Base-by-base conservation (phyloP, 257 asterid species). In the Coffea eugenioides region DNA sequence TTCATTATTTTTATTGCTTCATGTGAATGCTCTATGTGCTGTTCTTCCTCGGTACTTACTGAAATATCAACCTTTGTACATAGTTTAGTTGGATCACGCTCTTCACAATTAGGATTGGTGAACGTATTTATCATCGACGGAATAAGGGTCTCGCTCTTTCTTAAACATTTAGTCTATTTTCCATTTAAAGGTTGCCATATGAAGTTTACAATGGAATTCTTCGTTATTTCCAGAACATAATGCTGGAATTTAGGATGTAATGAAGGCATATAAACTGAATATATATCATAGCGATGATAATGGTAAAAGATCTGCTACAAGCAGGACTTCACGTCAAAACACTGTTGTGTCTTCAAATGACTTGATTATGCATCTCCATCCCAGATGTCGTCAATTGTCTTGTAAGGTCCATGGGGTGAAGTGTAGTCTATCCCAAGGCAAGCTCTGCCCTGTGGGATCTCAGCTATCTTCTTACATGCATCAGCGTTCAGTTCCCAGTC, bases 401-500 rank as follows among this genome's bases (percentile, higher is more conserved):
- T 89, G 85, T 86, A 91, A 84, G 93, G 95, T 16, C 97, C 97
- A 81, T 83, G 18, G 20, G 52, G 76, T 23, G 95, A 91, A 39
- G 90, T 89, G 87, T 85, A 91, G 78, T 89, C 91, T 78, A 43
- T 11, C 14, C 95, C 92, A 82, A 81, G 89, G 83, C 88, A 85
- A 27, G 83, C 88, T 84, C 91, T 92, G 27, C 59, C 71, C 74
- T 93, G 97, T 51, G 89, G 86, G 57, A 88, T 93, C 80, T 84
- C 87, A 78, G 84, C 75, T 25, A 93, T 93, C 79, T 79, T 83
- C 5, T 75, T 77, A 61, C 75, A 69, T 20, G 92, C 97, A 36
- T 87, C 88, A 5, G 62, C 79, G n/a, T 79, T 89, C 9, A 93
- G 80, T 62, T 88, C 81, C 94, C 94, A 92, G 23, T 82, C 79